Base-by-base conservation (phyloP, 2,329 filamentous ascomycete genomes). In the Colletotrichum ledebouriae region DNA sequence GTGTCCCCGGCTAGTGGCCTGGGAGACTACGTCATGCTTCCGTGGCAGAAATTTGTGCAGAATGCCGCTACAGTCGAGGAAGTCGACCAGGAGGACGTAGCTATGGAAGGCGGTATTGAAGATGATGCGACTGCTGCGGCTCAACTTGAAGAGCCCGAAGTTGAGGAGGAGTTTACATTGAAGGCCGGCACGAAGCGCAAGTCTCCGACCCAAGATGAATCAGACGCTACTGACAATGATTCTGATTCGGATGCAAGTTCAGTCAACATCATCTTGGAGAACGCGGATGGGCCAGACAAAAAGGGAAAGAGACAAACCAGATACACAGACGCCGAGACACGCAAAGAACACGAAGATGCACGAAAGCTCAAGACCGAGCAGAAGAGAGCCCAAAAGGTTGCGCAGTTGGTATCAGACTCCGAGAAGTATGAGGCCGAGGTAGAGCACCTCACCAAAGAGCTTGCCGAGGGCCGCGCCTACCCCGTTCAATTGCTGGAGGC, bases 141-240 rank as follows among this genome's bases (percentile, higher is more conserved):
- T 39, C 63, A 61, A 69, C 73, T 41, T 69, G 75, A 62, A 71
- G 78, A 74, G 61, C 63, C 72, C 13, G 59, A 69, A 11, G 58
- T 59, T 9, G 72, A 73, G 39, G 77, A 79, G 29, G 81, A 87
- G 50, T 90, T 89, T 67, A 87, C 87, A 1, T 77, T 90, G 55
- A 88, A 85, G 73, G 76, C 79, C 15, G 86, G 87, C 0, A 77
- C 79, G 49, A 89, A 89, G 74, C 83, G 86, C 66, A 89, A 88
- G 76, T 78, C 79, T 0, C 75, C 77, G 11, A 73, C 73, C 6
- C 68, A 75, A 6, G 76, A 79, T 33, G 55, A 46, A 6, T 69
- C 53, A 2, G 62, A 66, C 6, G 71, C 73, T n/a, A 74, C 74
- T 50, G 75, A 75, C 39, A 76, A 75, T 20, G 60, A 69, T 47